These are phyloP conservation scores for Naematelia aurantialba DNA, from an alignment of 768 basidiomycete species.

Conservation along the genomic window DNA sequence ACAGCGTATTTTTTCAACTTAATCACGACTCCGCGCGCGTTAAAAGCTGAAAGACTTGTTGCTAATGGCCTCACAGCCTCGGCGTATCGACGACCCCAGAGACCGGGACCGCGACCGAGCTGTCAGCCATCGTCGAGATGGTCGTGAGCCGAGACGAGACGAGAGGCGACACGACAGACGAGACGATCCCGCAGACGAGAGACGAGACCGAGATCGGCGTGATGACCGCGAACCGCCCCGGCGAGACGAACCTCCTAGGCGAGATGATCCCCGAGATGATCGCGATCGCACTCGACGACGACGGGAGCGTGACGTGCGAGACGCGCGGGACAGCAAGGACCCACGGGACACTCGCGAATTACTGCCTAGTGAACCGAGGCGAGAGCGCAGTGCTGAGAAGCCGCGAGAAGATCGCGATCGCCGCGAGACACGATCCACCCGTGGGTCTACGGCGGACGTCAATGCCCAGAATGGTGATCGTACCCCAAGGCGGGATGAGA, in stretches of 20 bases:
- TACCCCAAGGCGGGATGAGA: conserved; percentile 28
- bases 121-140: conserved; percentile 1
- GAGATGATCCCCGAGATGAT: conserved; percentile 11
- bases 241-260: conserved; percentile 45
- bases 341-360: conserved; percentile 5
- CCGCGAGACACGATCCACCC: not conserved
- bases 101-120: conserved; percentile 19
- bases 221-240: conserved; percentile 56
- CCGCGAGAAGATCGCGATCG: not conserved
- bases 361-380: not conserved
- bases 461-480: conserved; percentile 19
- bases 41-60: not conserved
- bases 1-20: no score
- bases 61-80: conserved; percentile 5
- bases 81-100: conserved; percentile 21
- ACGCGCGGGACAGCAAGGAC: not conserved
- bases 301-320: conserved; percentile 3
- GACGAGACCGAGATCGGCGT: conserved; percentile 53
- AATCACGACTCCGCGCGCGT: no score
- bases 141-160: conserved; percentile 13
- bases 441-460: not conserved
- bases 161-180: conserved; percentile 55
- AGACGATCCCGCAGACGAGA: conserved; percentile 54
- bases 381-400: conserved; percentile 8
- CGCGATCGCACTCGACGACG: conserved; percentile 3